Base-by-base conservation (phyloP, 148 eudicot species). In the Amaranthus cruentus region DNA sequence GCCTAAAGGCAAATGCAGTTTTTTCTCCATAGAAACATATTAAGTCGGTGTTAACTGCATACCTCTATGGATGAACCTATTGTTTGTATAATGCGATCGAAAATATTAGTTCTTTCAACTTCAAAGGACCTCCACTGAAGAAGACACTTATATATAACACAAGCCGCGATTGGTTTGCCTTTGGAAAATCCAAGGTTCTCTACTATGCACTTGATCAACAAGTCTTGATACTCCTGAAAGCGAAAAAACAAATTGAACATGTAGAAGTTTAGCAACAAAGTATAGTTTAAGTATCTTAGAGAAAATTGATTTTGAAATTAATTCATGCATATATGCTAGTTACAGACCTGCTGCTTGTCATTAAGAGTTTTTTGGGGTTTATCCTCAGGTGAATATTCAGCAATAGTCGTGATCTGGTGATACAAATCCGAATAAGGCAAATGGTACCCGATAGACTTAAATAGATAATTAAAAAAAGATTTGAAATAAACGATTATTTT, bases 41-140 rank as follows among this genome's bases (percentile, higher is more conserved):
- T 5, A 21, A 15, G 47, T 60, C 52, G 9, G 0, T 0, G 66
- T 3, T 8, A 66, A 65, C 43, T 9, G n/a, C 28, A 47, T 78
- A 90, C 99, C 94, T 95, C 99, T 44, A 95, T 84, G 68, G 97
- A 84, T 55, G 94, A 90, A 69, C 92, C 87, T 68, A 95, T 87
- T 14, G 94, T 83, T 76, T 92, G 97, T 79, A 95, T 90, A 71
- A 95, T 88, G 63, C 92, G 93, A 80, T 95, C 99, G 77, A 95
- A 95, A 48, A 95, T 89, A 73, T 77, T 87, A 44, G 99, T 95
- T 73, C 90, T 87, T 76, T 95, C 99, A 73, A 92, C 99, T 82
- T 95, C 99, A 82, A 95, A 92, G 73, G 99, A 92, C 81, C 89
- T 88, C 99, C 99, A 95, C 76, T 95, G 99, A 72, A 90, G 94